phyloP scores from a whole-genome alignment of 495 filamentous ascomycete genomes.

The Geopyxis carbonaria region DNA sequence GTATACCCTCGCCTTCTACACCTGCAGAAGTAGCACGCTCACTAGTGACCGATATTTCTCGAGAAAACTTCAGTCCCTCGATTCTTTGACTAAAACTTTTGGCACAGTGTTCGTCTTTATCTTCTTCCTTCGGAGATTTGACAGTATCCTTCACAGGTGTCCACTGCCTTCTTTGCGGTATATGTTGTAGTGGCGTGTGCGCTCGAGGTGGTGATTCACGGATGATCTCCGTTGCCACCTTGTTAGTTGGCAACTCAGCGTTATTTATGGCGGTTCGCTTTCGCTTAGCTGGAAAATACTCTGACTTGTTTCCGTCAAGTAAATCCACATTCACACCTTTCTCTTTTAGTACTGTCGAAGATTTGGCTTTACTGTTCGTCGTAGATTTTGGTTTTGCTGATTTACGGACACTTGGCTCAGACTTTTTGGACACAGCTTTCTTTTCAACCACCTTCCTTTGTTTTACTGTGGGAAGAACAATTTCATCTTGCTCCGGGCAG shows the following conservation, averaged over 20 bases:
- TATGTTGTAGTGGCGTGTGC: not conserved
- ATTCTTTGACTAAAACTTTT: not conserved
- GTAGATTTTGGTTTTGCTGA: not conserved
- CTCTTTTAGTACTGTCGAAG: not conserved
- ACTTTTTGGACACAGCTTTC: not conserved
- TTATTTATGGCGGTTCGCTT: slow-evolving; percentile 3
- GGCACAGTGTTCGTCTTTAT: not conserved
- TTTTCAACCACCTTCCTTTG: not conserved
- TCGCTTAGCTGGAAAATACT: slow-evolving; percentile 6
- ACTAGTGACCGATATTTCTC: not conserved
- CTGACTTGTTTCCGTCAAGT: not conserved
- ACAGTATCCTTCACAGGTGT: slow-evolving; percentile 14
- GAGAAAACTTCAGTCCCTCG: not conserved
- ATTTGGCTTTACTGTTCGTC: not conserved
- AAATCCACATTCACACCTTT: not conserved
- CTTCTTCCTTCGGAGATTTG: not conserved
- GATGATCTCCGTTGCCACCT: not conserved
- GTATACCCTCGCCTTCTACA: slow-evolving; percentile 17
- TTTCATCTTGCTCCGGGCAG: not conserved
- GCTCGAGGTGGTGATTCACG: not conserved
- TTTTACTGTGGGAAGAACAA: too few species aligned
- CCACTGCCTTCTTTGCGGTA: slow-evolving; percentile 9
- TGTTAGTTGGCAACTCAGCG: slow-evolving; percentile 3
- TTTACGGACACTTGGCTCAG: not conserved
- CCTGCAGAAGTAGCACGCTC: not conserved